These are phyloP conservation scores for Pholiota adiposa DNA, from an alignment of 1,284 basidiomycete species.

Conservation along the genomic window DNA sequence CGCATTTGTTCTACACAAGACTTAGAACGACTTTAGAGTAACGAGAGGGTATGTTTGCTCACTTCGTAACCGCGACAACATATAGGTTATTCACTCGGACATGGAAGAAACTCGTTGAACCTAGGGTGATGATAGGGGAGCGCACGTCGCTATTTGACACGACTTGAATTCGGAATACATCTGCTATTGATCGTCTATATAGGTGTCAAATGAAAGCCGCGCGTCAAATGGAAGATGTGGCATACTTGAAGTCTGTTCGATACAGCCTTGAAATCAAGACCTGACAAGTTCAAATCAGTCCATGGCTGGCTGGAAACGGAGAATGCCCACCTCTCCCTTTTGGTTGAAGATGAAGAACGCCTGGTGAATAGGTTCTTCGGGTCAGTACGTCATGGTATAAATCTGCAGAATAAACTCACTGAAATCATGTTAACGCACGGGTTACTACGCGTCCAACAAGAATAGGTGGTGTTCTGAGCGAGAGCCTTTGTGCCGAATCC, in stretches of 20 bases:
- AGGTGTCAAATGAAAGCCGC: conserved; percentile 16
- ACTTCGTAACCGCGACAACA: conserved; percentile 95
- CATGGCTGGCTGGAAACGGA: neutral
- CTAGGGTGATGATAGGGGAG: conserved; percentile 97
- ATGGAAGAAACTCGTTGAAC: conserved; percentile 97
- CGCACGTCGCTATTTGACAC: conserved; percentile 96
- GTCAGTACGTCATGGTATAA: neutral
- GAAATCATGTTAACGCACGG: conserved; percentile 23
- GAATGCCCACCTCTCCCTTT: conserved; percentile 82
- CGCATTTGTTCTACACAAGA: conserved; percentile 78
- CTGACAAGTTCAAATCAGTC: conserved; percentile 42
- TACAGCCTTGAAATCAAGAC: conserved; percentile 94
- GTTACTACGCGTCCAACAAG: neutral
- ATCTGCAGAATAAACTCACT: neutral
- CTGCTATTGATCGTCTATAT: conserved; percentile 90
- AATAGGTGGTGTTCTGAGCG: neutral
- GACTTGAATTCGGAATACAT: conserved; percentile 98
- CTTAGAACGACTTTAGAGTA: neutral
- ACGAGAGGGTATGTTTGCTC: conserved; percentile 31
- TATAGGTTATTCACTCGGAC: conserved; percentile 95
- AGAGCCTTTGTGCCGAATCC: neutral
- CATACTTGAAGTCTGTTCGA: conserved; percentile 92
- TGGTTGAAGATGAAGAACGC: conserved; percentile 99
- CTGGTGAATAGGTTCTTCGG: conserved; percentile 40
- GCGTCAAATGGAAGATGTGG: conserved; percentile 17